Evolutionary conservation across 2,329 filamentous ascomycete species (phyloP), one percentile per base, ranked within the genome.

Genomic region (Colletotrichum shisoi): DNA sequence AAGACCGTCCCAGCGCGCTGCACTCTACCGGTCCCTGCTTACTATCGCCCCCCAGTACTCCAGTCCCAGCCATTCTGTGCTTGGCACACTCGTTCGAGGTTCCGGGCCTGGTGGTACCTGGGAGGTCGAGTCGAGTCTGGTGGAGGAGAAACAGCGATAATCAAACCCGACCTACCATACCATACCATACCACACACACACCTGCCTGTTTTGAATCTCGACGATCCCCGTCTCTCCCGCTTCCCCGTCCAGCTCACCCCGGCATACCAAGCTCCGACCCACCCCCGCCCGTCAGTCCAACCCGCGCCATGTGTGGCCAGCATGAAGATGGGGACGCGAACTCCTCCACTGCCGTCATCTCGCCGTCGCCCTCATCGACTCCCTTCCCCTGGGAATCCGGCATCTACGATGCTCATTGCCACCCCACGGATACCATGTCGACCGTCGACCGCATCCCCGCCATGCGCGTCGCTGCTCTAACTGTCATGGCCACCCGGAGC

Each of bases 371-470:
- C n/a, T 44, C 61, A 27, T 62, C 66, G 39, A 45, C 59, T 61
- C 74, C 78, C 31, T 89, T 89, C 71, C 91, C 91, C 13, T 93
- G 91, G 91, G 83, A 89, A 63, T 77, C 89, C 39, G 89, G 89
- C 56, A 82, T 92, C 67, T 91, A 84, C 74, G 92, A 95, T 75
- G 91, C 92, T 24, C 92, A 95, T 80, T 94, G 92, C 77, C 92
- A 95, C 75, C 91, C 91, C 4, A 94, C 91, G 34, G 91, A 94
- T 76, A 92, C 88, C 21, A 89, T 93, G 85, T 78, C 83, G 48
- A 86, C 83, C 19, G 77, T 91, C 56, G 71, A 81, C 12, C 77
- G 75, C 13, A 88, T 94, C 46, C 79, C 85, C 12, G 72, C 72
- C 12, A 94, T 94, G 91, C 86, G 85, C 68, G 83, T 90, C 24